phyloP scores from a whole-genome alignment of 1,284 basidiomycete species.

The Boletus calvinii region DNA sequence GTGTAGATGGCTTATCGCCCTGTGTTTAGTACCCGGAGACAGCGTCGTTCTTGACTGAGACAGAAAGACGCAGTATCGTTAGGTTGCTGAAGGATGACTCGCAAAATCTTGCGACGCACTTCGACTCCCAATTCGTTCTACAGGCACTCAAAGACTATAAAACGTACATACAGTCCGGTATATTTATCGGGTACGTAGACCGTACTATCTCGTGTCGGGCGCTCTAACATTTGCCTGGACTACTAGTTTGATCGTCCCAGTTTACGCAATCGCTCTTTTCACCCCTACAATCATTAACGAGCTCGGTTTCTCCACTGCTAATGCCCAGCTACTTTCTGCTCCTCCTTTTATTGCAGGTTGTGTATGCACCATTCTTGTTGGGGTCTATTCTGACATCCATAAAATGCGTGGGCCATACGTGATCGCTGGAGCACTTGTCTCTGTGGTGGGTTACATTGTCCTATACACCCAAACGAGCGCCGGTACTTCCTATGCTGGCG shows the following conservation, averaged over 20 bases:
- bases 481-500: constrained; percentile 47
- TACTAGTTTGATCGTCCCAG: constrained; percentile 45
- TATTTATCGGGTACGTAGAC: constrained; percentile 44
- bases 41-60: constrained; percentile 43
- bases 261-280: constrained; percentile 61
- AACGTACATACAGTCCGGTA: constrained; percentile 42
- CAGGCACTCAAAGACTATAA: constrained; percentile 47
- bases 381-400: constrained; percentile 43
- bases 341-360: constrained; percentile 50
- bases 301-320: constrained; percentile 54
- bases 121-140: constrained; percentile 37
- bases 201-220: not conserved
- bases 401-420: constrained; percentile 46
- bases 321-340: constrained; percentile 58
- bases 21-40: constrained; percentile 45
- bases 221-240: constrained; percentile 13
- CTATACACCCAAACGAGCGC: constrained; percentile 39
- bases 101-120: constrained; percentile 36
- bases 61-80: constrained; percentile 37
- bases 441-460: constrained; percentile 47
- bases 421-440: constrained; percentile 37
- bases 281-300: constrained; percentile 54
- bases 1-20: not conserved
- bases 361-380: constrained; percentile 41
- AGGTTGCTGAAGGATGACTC: constrained; percentile 42